Base-by-base conservation (phyloP, 2,329 filamentous ascomycete species). In the Calonectria ilicicola region DNA sequence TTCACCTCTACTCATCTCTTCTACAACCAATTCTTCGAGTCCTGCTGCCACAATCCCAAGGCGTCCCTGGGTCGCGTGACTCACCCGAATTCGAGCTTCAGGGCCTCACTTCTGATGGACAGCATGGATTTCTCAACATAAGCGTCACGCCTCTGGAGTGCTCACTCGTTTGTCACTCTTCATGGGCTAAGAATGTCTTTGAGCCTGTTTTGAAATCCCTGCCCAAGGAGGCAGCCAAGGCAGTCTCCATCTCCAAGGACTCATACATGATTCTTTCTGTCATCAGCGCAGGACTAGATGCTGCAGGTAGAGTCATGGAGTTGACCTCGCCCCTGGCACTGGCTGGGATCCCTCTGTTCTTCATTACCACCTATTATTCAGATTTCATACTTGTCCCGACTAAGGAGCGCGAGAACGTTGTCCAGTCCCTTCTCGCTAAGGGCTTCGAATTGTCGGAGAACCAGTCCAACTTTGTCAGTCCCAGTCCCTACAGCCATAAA, bases 291-390 rank as follows among this genome's bases (percentile, higher is more conserved):
- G 95, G 96, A 9, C 92, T 98, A 78, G 96, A 98, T 81, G 96
- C 96, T 12, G 96, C 95, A 8, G 95, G 96, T 78, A 91, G 96
- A 69, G 96, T 99, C 8, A 91, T 98, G 78, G 96, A 98, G 81
- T 85, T 99, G 74, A 98, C 96, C 9, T 96, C 93, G 66, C 97
- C 96, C 6, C 88, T 98, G 38, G 96, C 97, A 32, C 89, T 98
- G 82, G 96, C 96, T 63, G 95, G 95, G 78, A 97, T 98, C 65
- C 94, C 96, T 66, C 98, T 99, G 81, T 98, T 98, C 87, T 98
- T 98, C 89, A 98, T 98, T 83, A 98, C 96, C 4, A 98, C 95
- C 38, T 99, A 98, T 85, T 98, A 98, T 85, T 97, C 94, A 40
- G 96, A 99, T 85, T 98, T 98, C 84, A 97, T 99, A 78, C 89